These are phyloP conservation scores for Chrysoporthe deuterocubensis DNA, from an alignment of 2,329 filamentous ascomycete genomes.

Conservation along the genomic window DNA sequence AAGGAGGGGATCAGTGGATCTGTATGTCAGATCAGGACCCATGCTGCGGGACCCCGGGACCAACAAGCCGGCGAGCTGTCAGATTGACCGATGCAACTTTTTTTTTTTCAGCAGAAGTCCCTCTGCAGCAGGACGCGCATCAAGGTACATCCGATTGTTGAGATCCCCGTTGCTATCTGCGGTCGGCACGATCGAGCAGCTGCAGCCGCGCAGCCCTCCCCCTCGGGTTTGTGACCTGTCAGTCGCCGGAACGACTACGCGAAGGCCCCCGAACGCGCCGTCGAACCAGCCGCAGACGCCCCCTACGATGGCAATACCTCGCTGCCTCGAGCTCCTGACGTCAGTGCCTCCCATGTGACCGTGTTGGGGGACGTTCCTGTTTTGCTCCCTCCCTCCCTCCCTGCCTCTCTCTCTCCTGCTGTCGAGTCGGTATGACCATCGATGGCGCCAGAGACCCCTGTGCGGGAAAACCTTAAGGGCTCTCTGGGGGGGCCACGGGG, in stretches of 20 bases:
- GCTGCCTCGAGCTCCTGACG: not conserved
- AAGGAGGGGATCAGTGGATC: not conserved
- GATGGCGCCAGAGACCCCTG: too few species aligned
- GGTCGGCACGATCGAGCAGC: not conserved
- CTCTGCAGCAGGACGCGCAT: not conserved
- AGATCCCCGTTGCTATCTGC: not conserved
- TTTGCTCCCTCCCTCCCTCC: not conserved
- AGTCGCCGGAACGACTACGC: not conserved
- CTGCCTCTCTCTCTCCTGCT: not conserved
- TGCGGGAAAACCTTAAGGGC: not conserved
- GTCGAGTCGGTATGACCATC: too few species aligned
- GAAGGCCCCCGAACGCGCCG: not conserved
- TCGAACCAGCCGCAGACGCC: not conserved
- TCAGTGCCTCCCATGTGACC: not conserved
- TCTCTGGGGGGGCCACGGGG: not conserved
- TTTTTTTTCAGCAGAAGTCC: not conserved
- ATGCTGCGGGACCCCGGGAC: constrained; percentile 12
- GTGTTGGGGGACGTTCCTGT: not conserved
- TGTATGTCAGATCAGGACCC: constrained; percentile 18
- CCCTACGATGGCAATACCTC: not conserved
- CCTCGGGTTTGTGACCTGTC: not conserved
- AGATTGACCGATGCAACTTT: constrained; percentile 16
- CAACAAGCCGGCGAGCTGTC: constrained; percentile 23
- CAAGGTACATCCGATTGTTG: not conserved
- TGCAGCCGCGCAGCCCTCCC: not conserved